Evolutionary conservation across 345 rosid species (phyloP).

Genomic region (Sisymbrium altissimum): DNA sequence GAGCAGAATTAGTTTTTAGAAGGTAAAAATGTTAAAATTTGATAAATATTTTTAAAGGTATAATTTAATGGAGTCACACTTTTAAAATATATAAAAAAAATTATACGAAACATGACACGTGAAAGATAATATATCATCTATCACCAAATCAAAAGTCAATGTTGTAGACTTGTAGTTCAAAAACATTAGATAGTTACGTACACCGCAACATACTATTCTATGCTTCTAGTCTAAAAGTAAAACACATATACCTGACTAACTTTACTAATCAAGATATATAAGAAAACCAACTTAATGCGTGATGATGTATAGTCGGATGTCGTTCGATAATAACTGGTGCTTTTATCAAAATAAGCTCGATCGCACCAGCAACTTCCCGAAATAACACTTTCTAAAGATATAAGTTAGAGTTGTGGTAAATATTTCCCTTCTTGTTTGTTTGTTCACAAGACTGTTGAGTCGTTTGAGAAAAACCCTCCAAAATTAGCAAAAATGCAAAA

Average conservation of each 20-base stretch:
- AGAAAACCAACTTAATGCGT: neutral
- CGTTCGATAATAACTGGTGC: neutral
- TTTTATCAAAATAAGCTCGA: neutral
- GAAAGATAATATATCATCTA: neutral
- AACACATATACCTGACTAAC: neutral
- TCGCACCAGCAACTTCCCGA: constrained; percentile 6
- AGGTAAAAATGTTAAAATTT: too few relatives aligned
- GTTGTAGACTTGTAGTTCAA: neutral
- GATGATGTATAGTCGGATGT: neutral
- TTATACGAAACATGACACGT: neutral
- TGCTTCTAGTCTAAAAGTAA: neutral
- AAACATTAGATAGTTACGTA: neutral
- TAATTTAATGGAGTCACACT: neutral
- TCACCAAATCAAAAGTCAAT: neutral
- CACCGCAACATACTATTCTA: neutral
- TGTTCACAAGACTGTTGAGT: constrained; percentile 25
- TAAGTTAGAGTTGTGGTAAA: neutral
- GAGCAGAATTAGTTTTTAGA: too few relatives aligned
- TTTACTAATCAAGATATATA: neutral
- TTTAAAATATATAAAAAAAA: neutral
- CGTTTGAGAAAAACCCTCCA: constrained; percentile 7
- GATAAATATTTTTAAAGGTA: neutral
- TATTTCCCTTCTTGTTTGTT: neutral
- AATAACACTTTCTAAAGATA: constrained; percentile 16
- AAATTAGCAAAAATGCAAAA: constrained; percentile 18